Percentiles rank a stretch among this genome's conserved stretches.
phyloP scores from a whole-genome alignment of 768 basidiomycete genomes.

The Tricholomella constricta region DNA sequence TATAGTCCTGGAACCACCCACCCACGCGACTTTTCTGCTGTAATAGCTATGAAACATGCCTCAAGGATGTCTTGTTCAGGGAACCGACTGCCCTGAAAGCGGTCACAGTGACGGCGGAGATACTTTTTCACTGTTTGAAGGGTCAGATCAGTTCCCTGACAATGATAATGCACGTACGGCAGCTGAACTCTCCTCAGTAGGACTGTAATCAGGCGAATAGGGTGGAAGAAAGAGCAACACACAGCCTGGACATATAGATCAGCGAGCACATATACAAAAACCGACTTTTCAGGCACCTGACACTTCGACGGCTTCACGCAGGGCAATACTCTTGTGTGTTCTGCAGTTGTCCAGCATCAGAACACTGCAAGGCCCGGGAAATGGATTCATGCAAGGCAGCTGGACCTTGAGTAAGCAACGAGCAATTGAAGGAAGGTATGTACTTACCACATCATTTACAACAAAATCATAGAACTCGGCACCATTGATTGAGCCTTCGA shows the following conservation, averaged over 20 bases:
- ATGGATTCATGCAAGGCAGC: slow-evolving; percentile 39
- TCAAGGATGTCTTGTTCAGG: slow-evolving; percentile 17
- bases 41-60: slow-evolving; percentile 18
- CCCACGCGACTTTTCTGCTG: slow-evolving; percentile 20
- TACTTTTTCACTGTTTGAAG: slow-evolving; percentile 24
- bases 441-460: slow-evolving; percentile 34
- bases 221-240: slow-evolving; percentile 32
- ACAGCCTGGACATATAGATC: slow-evolving; percentile 4
- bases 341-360: slow-evolving; percentile 25
- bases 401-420: slow-evolving; percentile 5
- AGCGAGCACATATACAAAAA: too few species aligned
- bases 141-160: not conserved
- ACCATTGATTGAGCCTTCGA: slow-evolving; percentile 35
- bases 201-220: slow-evolving; percentile 38
- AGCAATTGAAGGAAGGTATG: not conserved
- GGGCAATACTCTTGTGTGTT: slow-evolving; percentile 37
- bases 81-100: slow-evolving; percentile 13
- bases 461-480: slow-evolving; percentile 39
- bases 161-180: slow-evolving; percentile 14
- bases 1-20: slow-evolving; percentile 24
- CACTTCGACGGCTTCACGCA: slow-evolving; percentile 26
- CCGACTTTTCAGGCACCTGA: slow-evolving; percentile 18
- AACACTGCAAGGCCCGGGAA: slow-evolving; percentile 17
- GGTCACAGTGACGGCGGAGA: slow-evolving; percentile 17
- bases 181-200: slow-evolving; percentile 38